Percentiles rank a stretch among this genome's conserved stretches.
Evolutionary conservation across 108 stramenopile species (phyloP).

Genomic region (Cyclostephanos invisitatus): DNA sequence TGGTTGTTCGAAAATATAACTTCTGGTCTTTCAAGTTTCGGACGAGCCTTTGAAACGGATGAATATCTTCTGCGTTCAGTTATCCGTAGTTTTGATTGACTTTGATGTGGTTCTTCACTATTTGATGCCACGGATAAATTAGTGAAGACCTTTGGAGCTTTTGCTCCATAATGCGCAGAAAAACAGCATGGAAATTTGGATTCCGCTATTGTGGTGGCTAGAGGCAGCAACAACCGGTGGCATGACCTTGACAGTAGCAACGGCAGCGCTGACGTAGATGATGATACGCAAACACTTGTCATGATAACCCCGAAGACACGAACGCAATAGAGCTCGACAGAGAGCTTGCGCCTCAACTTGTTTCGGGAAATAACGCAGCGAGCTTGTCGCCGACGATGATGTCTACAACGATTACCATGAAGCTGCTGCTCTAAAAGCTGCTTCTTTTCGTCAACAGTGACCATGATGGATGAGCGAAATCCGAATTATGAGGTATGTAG

Average conservation of each 20-base stretch:
- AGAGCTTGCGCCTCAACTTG: background rate
- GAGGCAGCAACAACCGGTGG: background rate
- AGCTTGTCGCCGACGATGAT: background rate
- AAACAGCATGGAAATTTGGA: background rate
- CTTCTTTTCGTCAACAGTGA: background rate
- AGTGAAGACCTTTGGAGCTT: background rate
- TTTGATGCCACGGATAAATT: background rate
- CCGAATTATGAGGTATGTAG: too few relatives aligned
- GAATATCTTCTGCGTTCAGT: background rate
- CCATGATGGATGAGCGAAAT: too few relatives aligned
- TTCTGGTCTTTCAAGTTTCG: constrained; percentile 33
- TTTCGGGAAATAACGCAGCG: background rate
- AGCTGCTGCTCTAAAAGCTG: background rate
- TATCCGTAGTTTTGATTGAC: background rate
- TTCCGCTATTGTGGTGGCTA: background rate
- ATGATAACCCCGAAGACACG: background rate
- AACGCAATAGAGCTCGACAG: background rate
- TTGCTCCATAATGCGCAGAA: background rate
- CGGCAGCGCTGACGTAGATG: background rate
- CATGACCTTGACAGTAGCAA: constrained; percentile 7
- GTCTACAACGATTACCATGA: background rate
- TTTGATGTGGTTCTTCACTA: constrained; percentile 6
- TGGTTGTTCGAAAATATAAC: constrained; percentile 81
- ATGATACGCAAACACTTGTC: background rate
- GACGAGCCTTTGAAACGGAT: background rate